These are phyloP conservation scores for Geranium rotundifolium DNA, from an alignment of 345 rosid species.

Conservation along the genomic window DNA sequence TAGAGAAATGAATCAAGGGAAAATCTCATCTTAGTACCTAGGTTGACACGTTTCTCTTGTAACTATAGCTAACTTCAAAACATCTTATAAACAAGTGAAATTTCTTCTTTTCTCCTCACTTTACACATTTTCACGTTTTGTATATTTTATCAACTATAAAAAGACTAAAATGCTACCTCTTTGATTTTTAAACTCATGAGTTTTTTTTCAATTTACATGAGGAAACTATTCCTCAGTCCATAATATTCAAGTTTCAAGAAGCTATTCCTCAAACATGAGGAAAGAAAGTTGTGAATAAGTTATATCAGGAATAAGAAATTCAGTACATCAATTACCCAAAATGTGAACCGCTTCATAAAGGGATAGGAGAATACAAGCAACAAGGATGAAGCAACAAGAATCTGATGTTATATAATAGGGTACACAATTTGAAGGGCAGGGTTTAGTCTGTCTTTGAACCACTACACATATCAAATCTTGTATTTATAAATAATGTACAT, in stretches of 20 bases:
- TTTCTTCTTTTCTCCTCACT: no score
- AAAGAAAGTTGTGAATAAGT: neutral
- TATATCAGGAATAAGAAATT: neutral
- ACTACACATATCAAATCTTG: slow-evolving; percentile 50
- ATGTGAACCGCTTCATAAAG: slow-evolving; percentile 86
- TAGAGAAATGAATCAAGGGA: no score
- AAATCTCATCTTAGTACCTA: no score
- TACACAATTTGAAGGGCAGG: slow-evolving; percentile 19
- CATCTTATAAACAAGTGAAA: no score
- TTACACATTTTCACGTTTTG: no score
- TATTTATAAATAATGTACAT: slow-evolving; percentile 12
- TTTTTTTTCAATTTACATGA: no score
- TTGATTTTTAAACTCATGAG: no score
- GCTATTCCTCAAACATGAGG: neutral
- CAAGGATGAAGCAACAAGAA: slow-evolving; percentile 82
- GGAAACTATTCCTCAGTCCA: no score
- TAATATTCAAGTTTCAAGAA: neutral
- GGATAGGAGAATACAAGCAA: slow-evolving; percentile 91
- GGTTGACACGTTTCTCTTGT: no score
- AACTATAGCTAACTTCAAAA: no score
- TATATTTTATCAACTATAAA: no score
- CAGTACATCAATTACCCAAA: slow-evolving; percentile 48
- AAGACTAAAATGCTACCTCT: no score
- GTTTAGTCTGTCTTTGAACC: slow-evolving; percentile 34
- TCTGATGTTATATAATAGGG: slow-evolving; percentile 30